These are phyloP conservation scores for Pleodorina starrii DNA, from an alignment of 139 green algal species.

Conservation along the genomic window DNA sequence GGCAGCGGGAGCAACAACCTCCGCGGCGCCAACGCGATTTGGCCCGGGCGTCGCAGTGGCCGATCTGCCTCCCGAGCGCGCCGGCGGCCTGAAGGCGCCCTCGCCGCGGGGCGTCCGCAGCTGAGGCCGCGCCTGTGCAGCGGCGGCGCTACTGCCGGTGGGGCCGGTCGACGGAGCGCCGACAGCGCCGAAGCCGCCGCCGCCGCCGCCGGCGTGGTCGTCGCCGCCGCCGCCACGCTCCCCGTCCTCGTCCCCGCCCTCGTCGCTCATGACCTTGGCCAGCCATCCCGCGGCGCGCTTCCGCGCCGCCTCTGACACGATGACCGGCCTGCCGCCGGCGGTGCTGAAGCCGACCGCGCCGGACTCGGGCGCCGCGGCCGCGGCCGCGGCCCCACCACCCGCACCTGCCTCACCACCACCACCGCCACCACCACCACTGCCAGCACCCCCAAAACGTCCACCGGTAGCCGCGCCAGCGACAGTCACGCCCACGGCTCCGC, in stretches of 20 bases:
- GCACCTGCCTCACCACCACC: background rate
- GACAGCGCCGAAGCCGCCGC: background rate
- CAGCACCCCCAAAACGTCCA: background rate
- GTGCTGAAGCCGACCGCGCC: background rate
- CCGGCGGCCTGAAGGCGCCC: constrained; percentile 10
- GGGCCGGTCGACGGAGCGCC: background rate
- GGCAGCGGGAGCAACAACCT: background rate
- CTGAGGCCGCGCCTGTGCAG: too few relatives aligned
- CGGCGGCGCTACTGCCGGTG: too few relatives aligned
- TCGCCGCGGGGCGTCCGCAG: background rate
- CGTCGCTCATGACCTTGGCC: background rate
- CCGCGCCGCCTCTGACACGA: background rate
- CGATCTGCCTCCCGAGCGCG: too few relatives aligned
- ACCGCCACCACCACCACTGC: background rate
- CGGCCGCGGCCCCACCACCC: background rate
- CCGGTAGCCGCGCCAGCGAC: too few relatives aligned
- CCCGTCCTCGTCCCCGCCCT: too few relatives aligned
- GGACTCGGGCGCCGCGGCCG: too few relatives aligned
- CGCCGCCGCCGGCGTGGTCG: background rate
- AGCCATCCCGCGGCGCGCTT: background rate
- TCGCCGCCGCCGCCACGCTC: background rate
- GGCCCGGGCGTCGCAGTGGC: too few relatives aligned
- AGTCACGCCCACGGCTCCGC: too few relatives aligned
- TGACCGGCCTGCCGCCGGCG: background rate
- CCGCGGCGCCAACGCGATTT: too few relatives aligned